Base-by-base conservation (phyloP, 352 stramenopile genomes). In the Aphanomyces stellatus region DNA sequence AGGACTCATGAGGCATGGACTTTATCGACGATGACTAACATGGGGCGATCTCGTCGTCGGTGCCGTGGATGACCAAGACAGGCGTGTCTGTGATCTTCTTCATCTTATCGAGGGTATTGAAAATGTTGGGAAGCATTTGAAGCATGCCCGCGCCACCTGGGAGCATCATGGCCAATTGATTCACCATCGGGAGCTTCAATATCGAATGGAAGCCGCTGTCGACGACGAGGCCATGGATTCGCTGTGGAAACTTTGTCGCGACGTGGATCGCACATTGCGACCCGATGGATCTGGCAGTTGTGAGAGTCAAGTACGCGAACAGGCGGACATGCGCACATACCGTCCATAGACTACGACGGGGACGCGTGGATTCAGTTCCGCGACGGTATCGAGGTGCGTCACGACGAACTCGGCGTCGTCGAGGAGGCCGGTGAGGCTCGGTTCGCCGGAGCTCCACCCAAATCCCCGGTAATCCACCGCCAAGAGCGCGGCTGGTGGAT, bases 131-230 rank as follows among this genome's bases (percentile, higher is more conserved):
- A 27, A 67, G 43, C 60, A 67, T 67, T 5, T 40, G 11, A 25
- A 60, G 46, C 60, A 67, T 67, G 7, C 28, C 60, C 3, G 60
- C 60, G 19, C 60, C 60, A n/a, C 60, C 60, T 35, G 60, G 60
- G 13, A 67, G 48, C 17, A 67, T 57, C 40, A 25, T 57, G 41
- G 34, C 49, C 31, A 67, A 28, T 25, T 55, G 41, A 5, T 42
- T 30, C 2, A 67, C 60, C 46, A 57, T 59, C 15, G 60, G 60
- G n/a, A 67, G 60, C 19, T 59, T 3, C 27, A 67, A 59, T 17
- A 67, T 67, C 19, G 60, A 55, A 46, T 67, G 60, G 35, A 67
- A 67, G 33, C 60, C 46, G 19, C 37, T 57, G 22, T 67, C 60
- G 49, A 67, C 15, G 35, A 67, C 51, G 8, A 67, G 27, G 24